These are phyloP conservation scores for Nemania sp. DNA, from an alignment of 2,329 filamentous ascomycete species.

Conservation along the genomic window DNA sequence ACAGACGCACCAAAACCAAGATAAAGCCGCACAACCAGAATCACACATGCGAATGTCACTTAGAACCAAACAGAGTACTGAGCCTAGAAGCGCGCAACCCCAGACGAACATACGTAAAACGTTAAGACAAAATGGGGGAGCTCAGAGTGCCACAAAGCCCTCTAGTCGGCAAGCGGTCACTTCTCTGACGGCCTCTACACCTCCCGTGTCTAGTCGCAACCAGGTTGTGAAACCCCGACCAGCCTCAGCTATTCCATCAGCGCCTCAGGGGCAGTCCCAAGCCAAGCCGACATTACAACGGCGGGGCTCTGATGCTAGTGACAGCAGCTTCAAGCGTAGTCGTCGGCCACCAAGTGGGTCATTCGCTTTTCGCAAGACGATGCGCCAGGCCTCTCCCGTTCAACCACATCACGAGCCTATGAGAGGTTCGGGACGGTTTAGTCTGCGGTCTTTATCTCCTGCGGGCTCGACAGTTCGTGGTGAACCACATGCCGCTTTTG, in stretches of 20 bases:
- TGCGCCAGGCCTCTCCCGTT: constrained; percentile 67
- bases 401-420: constrained; percentile 54
- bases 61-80: constrained; percentile 52
- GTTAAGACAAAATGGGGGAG: constrained; percentile 41
- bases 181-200: constrained; percentile 29
- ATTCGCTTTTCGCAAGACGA: constrained; percentile 77
- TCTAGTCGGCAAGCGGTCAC: constrained; percentile 29
- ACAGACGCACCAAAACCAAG: neutral
- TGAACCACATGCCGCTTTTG: constrained; percentile 56
- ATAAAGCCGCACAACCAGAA: constrained; percentile 44
- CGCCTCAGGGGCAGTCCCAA: constrained; percentile 29
- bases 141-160: constrained; percentile 19
- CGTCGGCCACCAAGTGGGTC: constrained; percentile 61
- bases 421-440: constrained; percentile 70
- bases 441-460: constrained; percentile 78
- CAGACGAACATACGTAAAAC: constrained; percentile 49
- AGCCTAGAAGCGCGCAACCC: constrained; percentile 22
- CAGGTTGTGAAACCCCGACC: constrained; percentile 23
- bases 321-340: constrained; percentile 84
- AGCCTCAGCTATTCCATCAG: constrained; percentile 23
- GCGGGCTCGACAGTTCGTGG: constrained; percentile 66
- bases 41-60: constrained; percentile 61
- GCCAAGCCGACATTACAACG: constrained; percentile 58
- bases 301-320: constrained; percentile 73
- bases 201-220: constrained; percentile 22